phyloP scores from a whole-genome alignment of 257 asterid genomes.

The Nicotiana tomentosiformis region DNA sequence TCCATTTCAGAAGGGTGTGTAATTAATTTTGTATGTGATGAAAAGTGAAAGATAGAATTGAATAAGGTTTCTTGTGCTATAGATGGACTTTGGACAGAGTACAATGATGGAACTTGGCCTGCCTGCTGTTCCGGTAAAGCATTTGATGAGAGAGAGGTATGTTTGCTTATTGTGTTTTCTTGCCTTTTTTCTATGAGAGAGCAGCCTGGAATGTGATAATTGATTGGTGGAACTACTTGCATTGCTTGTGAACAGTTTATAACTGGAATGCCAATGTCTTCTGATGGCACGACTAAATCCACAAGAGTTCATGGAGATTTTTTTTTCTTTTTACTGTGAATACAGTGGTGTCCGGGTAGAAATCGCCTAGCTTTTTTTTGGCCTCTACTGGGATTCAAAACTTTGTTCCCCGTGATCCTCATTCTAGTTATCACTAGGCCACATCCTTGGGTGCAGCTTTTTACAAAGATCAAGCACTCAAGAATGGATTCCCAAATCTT shows the following conservation, averaged over 20 bases:
- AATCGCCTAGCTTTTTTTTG: background rate
- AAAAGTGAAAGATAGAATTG: background rate
- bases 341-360: background rate
- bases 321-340: background rate
- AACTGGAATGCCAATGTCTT: background rate
- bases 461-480: background rate
- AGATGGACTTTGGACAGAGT: constrained; percentile 97
- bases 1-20: background rate
- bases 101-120: constrained; percentile 97
- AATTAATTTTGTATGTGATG: background rate
- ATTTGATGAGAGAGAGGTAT: constrained; percentile 63
- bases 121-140: constrained; percentile 66
- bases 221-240: background rate
- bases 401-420: background rate
- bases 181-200: background rate
- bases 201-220: background rate
- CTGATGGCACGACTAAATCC: background rate
- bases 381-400: background rate
- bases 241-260: background rate
- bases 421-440: background rate
- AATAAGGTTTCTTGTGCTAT: constrained; percentile 16
- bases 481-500: background rate
- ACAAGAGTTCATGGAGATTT: background rate
- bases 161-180: background rate
- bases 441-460: background rate